Conservation (phyloP, 2,329 filamentous ascomycete genomes). For the Elsinoe perseae region DNA sequence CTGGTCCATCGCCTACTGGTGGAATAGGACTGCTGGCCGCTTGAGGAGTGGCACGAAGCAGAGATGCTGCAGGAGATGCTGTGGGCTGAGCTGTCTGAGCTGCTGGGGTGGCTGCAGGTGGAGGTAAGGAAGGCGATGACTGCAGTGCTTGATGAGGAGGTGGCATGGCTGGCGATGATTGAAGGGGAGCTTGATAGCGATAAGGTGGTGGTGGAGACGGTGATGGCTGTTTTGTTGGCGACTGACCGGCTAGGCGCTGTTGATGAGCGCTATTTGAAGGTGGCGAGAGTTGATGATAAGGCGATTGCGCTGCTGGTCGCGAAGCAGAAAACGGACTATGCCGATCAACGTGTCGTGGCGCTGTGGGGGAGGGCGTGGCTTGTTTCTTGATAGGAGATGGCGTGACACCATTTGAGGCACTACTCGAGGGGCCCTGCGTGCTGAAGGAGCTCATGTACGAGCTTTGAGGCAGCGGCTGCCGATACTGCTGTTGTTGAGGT, state of each 20-base stretch:
- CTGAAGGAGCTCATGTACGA: constrained; percentile 22
- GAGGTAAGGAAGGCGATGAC: constrained; percentile 16
- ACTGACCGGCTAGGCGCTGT: constrained; percentile 21
- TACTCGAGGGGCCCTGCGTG: constrained; percentile 14
- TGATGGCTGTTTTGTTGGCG: constrained; percentile 26
- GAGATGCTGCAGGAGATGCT: constrained; percentile 2
- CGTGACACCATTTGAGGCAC: constrained; percentile 15
- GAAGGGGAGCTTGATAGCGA: constrained; percentile 9
- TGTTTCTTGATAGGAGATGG: constrained; percentile 16
- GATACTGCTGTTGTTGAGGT: constrained; percentile 19
- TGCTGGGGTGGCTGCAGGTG: constrained; percentile 9
- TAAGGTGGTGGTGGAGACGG: constrained; percentile 23
- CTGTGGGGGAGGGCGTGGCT: constrained; percentile 16
- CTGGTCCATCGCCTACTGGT: constrained; percentile 13
- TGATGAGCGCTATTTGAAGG: constrained; percentile 21
- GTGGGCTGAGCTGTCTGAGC: constrained; percentile 11
- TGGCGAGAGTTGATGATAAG: constrained; percentile 24
- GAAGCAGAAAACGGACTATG: constrained; percentile 18
- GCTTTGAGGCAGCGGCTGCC: constrained; percentile 24
- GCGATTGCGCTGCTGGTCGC: constrained; percentile 22
- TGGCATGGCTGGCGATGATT: constrained; percentile 14
- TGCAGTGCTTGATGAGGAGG: not conserved
- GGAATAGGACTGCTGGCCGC: constrained; percentile 14
- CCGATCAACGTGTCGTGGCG: constrained; percentile 17
- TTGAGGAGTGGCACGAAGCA: constrained; percentile 10